These are phyloP conservation scores for Paracamarosporium sp. DNA, from an alignment of 2,329 filamentous ascomycete species.

Conservation along the genomic window DNA sequence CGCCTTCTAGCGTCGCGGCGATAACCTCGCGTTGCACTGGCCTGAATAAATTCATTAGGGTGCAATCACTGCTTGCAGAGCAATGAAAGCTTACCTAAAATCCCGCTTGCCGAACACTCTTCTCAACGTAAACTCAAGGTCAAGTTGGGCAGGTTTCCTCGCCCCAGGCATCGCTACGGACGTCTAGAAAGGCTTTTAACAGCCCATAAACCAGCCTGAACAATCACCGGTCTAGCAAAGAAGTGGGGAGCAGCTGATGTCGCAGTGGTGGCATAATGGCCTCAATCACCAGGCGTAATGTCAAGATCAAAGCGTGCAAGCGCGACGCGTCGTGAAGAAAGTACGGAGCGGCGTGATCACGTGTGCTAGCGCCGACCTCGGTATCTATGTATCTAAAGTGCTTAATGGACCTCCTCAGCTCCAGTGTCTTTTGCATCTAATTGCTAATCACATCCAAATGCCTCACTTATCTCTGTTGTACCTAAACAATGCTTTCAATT, in stretches of 20 bases:
- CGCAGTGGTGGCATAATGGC: background rate
- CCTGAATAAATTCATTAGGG: conserved; percentile 52
- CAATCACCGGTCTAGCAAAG: background rate
- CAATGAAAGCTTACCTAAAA: conserved; percentile 66
- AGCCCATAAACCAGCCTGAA: too few species aligned
- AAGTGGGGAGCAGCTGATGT: background rate
- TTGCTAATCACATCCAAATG: too few species aligned
- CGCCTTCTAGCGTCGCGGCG: conserved; percentile 75
- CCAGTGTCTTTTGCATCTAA: background rate
- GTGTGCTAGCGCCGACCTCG: conserved; percentile 13
- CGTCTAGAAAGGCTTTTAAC: background rate
- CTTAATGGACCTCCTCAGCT: too few species aligned
- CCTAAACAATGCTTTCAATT: too few species aligned
- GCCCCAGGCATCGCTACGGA: conserved; percentile 36
- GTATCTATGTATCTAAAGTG: background rate
- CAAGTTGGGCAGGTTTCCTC: conserved; percentile 47
- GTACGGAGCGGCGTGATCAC: conserved; percentile 27
- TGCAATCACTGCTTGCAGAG: too few species aligned
- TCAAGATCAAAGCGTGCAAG: background rate
- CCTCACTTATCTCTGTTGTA: too few species aligned
- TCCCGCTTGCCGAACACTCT: conserved; percentile 74
- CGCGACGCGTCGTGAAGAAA: conserved; percentile 16
- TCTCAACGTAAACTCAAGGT: conserved; percentile 77
- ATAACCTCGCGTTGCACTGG: conserved; percentile 90
- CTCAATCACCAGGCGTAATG: background rate